Percentiles rank a stretch among this genome's conserved stretches.
phyloP scores from a whole-genome alignment of 805 yeast genomes.

The Candida boidinii region DNA sequence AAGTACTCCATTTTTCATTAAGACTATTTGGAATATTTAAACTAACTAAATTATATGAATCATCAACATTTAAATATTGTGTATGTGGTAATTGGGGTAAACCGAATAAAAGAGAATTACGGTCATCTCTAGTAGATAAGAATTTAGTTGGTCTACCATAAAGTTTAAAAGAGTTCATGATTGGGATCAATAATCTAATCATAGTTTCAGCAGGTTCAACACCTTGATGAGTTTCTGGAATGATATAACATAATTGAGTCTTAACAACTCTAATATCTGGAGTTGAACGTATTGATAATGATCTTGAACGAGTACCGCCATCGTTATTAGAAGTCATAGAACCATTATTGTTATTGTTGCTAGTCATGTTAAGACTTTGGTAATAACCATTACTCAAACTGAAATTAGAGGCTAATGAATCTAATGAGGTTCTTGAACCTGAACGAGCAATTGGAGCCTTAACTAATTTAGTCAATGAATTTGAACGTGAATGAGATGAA shows the following conservation, averaged over 20 bases:
- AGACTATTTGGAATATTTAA: neutral
- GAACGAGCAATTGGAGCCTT: constrained; percentile 11
- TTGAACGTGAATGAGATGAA: constrained; percentile 13
- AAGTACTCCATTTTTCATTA: neutral
- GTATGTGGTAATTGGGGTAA: constrained; percentile 76
- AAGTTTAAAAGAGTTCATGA: constrained; percentile 65
- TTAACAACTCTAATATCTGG: too few relatives aligned
- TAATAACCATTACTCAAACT: constrained; percentile 12
- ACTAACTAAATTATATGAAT: constrained; percentile 15
- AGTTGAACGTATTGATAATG: too few relatives aligned
- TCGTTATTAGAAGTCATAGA: too few relatives aligned
- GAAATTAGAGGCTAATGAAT: constrained; percentile 16
- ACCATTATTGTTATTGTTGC: too few relatives aligned
- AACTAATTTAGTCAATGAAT: constrained; percentile 3
- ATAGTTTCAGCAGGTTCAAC: constrained; percentile 81
- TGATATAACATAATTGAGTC: constrained; percentile 63
- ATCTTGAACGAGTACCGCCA: too few relatives aligned
- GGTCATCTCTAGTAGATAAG: constrained; percentile 63
- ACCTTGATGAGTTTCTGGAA: constrained; percentile 81
- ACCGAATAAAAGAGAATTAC: constrained; percentile 63
- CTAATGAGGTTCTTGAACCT: constrained; percentile 16
- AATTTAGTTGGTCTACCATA: constrained; percentile 78
- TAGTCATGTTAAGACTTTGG: too few relatives aligned
- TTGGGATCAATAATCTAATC: constrained; percentile 68
- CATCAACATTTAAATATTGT: constrained; percentile 62